A percentile compares a stretch with the other conserved stretches of the same genome.
Conservation (phyloP, 129 eudicot species). For the Helianthus tuberosus region DNA sequence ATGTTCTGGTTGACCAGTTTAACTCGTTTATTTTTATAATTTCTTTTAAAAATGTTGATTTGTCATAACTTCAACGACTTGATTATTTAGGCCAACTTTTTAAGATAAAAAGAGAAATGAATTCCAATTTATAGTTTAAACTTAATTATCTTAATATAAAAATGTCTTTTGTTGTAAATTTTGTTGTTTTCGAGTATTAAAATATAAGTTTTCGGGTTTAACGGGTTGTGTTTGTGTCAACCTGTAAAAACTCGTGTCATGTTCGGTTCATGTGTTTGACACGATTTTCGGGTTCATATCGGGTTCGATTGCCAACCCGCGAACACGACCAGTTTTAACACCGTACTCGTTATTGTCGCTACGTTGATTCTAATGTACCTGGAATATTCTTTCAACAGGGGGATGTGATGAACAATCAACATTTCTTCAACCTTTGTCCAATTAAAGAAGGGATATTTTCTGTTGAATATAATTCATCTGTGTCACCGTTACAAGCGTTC, state of each 20-base stretch:
- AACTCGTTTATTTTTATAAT: neutral
- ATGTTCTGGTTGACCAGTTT: neutral
- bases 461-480: conserved; percentile 60
- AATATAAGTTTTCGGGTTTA: neutral
- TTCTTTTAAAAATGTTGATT: neutral
- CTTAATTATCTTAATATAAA: neutral
- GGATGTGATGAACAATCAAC: conserved; percentile 36
- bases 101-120: neutral
- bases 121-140: neutral
- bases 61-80: neutral
- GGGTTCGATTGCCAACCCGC: neutral
- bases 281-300: neutral
- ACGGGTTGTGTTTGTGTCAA: neutral
- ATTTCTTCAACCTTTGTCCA: conserved; percentile 51
- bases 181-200: neutral
- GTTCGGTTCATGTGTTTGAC: neutral
- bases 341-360: neutral
- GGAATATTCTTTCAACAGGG: conserved; percentile 45
- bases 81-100: neutral
- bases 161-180: neutral
- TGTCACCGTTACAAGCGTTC: conserved; percentile 72
- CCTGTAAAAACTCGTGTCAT: neutral
- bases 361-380: neutral
- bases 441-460: conserved; percentile 67
- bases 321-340: neutral